Percentiles rank a stretch among this genome's conserved stretches.
Conservation (phyloP, 1,139 yeast genomes). For the Geotrichum histeridarum region DNA sequence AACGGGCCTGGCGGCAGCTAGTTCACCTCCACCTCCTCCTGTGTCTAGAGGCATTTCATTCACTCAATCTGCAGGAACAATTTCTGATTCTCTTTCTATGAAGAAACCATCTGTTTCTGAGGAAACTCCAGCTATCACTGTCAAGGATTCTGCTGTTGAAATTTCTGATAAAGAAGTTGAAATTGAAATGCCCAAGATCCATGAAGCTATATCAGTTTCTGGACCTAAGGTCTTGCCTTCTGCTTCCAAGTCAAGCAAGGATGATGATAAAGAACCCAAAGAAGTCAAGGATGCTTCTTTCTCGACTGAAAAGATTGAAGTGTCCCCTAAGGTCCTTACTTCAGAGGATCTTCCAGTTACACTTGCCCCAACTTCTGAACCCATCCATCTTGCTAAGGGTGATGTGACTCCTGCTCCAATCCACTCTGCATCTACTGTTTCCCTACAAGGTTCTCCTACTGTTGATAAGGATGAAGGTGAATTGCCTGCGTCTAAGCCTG, state of each 20-base stretch:
- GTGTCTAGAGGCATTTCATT: neutral
- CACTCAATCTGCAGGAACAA: too few relatives aligned
- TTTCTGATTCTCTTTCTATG: too few relatives aligned
- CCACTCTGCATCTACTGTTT: conserved; percentile 10
- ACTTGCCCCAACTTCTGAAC: conserved; percentile 12
- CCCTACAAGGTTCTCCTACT: conserved; percentile 8
- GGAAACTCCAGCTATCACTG: neutral
- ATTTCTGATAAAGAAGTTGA: neutral
- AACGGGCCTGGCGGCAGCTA: neutral
- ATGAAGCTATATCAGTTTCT: too few relatives aligned
- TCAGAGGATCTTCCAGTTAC: neutral
- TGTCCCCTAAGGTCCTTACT: too few relatives aligned
- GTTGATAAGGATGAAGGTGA: neutral
- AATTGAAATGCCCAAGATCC: too few relatives aligned
- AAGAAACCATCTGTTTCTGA: too few relatives aligned
- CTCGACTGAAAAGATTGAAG: too few relatives aligned
- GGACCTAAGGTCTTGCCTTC: too few relatives aligned
- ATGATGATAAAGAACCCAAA: too few relatives aligned
- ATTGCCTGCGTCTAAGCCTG: neutral
- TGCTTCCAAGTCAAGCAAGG: too few relatives aligned
- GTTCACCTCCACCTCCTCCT: neutral
- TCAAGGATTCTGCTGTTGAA: neutral
- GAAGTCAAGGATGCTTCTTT: too few relatives aligned
- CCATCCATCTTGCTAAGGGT: conserved; percentile 1
- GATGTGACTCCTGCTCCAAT: conserved; percentile 5